These are phyloP conservation scores for Exserohilum rostratum DNA, from an alignment of 2,329 filamentous ascomycete genomes.

Conservation along the genomic window DNA sequence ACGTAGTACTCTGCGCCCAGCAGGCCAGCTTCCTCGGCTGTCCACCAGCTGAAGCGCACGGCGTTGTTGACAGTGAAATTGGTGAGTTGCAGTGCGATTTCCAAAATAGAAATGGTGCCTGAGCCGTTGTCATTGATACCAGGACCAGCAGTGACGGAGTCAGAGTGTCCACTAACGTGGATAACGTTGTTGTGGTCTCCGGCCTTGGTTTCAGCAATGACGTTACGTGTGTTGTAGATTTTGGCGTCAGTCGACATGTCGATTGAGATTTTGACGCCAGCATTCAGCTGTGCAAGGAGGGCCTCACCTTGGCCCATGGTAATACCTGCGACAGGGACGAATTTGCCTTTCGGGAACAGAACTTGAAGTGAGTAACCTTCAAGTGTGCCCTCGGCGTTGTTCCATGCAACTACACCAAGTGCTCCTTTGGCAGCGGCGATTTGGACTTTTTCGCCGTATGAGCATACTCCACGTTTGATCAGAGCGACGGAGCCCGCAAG, in stretches of 20 bases:
- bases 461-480: slow-evolving; percentile 71
- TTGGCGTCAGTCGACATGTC: slow-evolving; percentile 34
- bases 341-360: slow-evolving; percentile 60
- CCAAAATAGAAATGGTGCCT: slow-evolving; percentile 66
- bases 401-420: slow-evolving; percentile 72
- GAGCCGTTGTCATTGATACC: slow-evolving; percentile 82
- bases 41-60: slow-evolving; percentile 71
- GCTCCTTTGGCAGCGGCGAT: slow-evolving; percentile 65
- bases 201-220: slow-evolving; percentile 64
- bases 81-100: slow-evolving; percentile 66
- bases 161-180: slow-evolving; percentile 64
- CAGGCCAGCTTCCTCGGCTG: slow-evolving; percentile 67
- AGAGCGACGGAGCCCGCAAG: slow-evolving; percentile 71
- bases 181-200: slow-evolving; percentile 66
- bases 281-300: slow-evolving; percentile 60
- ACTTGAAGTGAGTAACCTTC: slow-evolving; percentile 44
- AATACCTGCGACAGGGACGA: slow-evolving; percentile 72
- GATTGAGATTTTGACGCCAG: slow-evolving; percentile 39
- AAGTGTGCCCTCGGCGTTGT: slow-evolving; percentile 67
- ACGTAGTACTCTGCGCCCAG: slow-evolving; percentile 66
- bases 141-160: slow-evolving; percentile 66
- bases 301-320: slow-evolving; percentile 64
- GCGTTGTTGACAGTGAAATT: slow-evolving; percentile 74
- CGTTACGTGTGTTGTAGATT: slow-evolving; percentile 52
- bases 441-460: slow-evolving; percentile 73